Evolutionary conservation across 2,329 filamentous ascomycete genomes (phyloP), one percentile per base, ranked within the genome.

Genomic region (Capronia americana): DNA sequence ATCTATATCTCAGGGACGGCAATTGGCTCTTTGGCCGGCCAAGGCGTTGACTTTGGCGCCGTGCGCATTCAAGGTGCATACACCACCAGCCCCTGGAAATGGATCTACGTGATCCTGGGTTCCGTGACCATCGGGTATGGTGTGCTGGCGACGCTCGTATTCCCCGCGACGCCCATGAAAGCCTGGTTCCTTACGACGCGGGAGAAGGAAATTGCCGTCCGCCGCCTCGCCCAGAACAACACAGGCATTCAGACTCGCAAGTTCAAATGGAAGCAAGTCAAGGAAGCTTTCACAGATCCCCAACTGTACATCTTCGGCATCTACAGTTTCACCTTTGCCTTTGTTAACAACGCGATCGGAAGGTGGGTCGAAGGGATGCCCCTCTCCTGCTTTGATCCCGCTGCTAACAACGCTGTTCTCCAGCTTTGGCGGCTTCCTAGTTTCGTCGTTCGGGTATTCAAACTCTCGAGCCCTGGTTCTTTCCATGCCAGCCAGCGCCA

Each of bases 101-200:
- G 81, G 81, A 80, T 83, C 30, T 84, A 83, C 70, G 80, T 83
- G 38, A 74, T 79, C 4, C 83, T 86, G 72, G 83, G 83, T 4
- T 74, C 84, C 28, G 58, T 70, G 24, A 70, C 65, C n/a, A 38
- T 54, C 20, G 65, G 54, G 2, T 64, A 78, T 1, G 77, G 77
- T 0, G 50, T 76, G 17, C 54, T 73, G 10, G 51, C 60, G 50
- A 68, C 79, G 14, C 44, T 79, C 23, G 77, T 80, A 55, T 77
- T 83, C n/a, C 88, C 88, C 1, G 89, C 92, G 74, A 88, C 84
- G n/a, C 89, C 88, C 0, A 91, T 91, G 88, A 83, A 87, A 6
- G 88, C 89, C 26, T 88, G 88, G 75, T 91, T 88, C 75, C 90
- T 88, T 73, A 82, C 79, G 10, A 88, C 90, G 71, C 81, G 86